A percentile compares a stretch with the other conserved stretches of the same genome.
phyloP scores from a whole-genome alignment of 2,329 filamentous ascomycete genomes.

The Blastomyces silverae region DNA sequence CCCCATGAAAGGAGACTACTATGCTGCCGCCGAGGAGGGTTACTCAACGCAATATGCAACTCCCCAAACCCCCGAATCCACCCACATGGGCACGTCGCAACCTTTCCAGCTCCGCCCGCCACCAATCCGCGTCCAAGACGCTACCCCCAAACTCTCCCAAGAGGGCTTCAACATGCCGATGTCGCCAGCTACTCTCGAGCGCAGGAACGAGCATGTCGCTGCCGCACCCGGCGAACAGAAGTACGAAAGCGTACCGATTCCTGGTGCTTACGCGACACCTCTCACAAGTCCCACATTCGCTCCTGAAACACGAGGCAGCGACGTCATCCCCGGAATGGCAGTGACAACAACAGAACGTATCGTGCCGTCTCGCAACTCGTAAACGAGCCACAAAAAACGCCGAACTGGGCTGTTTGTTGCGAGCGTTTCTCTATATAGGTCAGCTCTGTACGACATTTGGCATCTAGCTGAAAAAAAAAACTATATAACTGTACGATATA shows the following conservation, averaged over 20 bases:
- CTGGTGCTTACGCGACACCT: constrained; percentile 64
- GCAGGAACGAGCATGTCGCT: constrained; percentile 57
- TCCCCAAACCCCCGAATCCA: constrained; percentile 55
- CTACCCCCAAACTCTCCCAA: constrained; percentile 64
- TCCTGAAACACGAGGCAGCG: constrained; percentile 17
- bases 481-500: constrained; percentile 6
- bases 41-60: constrained; percentile 49
- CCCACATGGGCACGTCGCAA: constrained; percentile 44
- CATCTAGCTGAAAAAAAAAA: not conserved
- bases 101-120: constrained; percentile 85
- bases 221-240: constrained; percentile 72
- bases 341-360: constrained; percentile 15
- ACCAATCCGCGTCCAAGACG: constrained; percentile 67
- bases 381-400: not conserved
- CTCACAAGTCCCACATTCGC: constrained; percentile 40
- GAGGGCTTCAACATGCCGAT: constrained; percentile 49
- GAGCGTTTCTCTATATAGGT: not conserved
- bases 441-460: constrained; percentile 1
- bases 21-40: constrained; percentile 49
- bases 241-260: constrained; percentile 83
- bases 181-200: constrained; percentile 36
- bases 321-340: constrained; percentile 15
- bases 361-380: constrained; percentile 13
- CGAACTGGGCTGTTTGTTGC: not conserved
- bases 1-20: constrained; percentile 35